Evolutionary conservation across 441 rosid genomes (phyloP).

Genomic region (Codiaeum variegatum): DNA sequence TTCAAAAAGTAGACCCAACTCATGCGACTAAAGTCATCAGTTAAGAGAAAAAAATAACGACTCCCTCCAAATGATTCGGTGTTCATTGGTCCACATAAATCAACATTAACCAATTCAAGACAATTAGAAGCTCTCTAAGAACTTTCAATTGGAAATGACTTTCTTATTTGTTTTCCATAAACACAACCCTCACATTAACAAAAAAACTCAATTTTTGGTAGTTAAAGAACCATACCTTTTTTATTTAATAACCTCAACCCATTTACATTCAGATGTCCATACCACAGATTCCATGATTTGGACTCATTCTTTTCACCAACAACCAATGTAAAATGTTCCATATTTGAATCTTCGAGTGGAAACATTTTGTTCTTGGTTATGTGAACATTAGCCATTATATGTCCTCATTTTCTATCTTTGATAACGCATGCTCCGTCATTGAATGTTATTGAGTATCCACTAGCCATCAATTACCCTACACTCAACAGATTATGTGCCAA

Average conservation of each 20-base stretch:
- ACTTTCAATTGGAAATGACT: not conserved
- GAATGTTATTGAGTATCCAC: no score
- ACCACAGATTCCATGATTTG: not conserved
- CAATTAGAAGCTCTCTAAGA: not conserved
- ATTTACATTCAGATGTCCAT: not conserved
- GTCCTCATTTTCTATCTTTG: not conserved
- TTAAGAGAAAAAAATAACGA: no score
- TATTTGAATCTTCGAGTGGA: not conserved
- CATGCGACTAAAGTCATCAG: no score
- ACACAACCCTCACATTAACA: not conserved
- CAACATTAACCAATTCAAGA: no score
- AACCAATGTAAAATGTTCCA: not conserved
- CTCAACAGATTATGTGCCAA: not conserved
- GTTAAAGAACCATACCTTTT: not conserved
- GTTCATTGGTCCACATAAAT: no score
- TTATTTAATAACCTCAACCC: not conserved
- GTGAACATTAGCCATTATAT: not conserved
- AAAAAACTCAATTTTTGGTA: not conserved
- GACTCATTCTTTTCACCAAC: not conserved
- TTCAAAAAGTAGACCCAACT: no score
- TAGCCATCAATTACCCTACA: no score
- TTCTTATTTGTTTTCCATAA: not conserved
- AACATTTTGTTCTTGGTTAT: not conserved
- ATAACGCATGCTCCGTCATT: not conserved
- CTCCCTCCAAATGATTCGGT: no score